Percentiles rank a stretch among this genome's conserved stretches.
Conservation (phyloP, 1,284 basidiomycete genomes). For the Melampsora americana region DNA sequence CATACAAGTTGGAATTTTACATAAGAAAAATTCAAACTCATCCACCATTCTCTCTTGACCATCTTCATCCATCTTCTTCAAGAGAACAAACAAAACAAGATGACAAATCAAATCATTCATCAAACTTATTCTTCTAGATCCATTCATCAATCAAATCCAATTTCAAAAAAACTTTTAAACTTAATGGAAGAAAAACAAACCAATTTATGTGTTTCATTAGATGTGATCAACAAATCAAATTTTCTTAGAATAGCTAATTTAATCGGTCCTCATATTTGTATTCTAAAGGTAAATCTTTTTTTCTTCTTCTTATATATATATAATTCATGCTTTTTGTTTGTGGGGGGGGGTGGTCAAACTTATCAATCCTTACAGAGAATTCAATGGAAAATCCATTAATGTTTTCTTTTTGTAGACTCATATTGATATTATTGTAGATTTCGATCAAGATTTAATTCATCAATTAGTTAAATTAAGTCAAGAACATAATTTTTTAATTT, state of each 20-base stretch:
- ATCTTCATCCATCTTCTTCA: no score
- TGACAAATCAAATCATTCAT: no score
- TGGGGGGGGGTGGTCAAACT: background rate
- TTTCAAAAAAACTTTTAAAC: conserved; percentile 62
- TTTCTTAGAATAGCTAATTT: conserved; percentile 81
- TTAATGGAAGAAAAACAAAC: conserved; percentile 83
- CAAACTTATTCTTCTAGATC: conserved; percentile 19
- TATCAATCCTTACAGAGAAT: no score
- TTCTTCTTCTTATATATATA: no score
- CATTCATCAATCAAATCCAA: conserved; percentile 18
- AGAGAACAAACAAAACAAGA: no score
- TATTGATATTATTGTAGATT: conserved; percentile 92
- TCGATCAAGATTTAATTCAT: conserved; percentile 70
- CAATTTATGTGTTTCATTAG: conserved; percentile 92
- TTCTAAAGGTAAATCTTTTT: conserved; percentile 91
- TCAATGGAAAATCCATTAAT: no score
- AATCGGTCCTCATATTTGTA: conserved; percentile 83
- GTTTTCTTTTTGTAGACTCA: conserved; percentile 68
- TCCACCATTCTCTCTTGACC: no score
- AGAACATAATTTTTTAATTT: conserved; percentile 91
- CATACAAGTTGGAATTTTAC: no score
- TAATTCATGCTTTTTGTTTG: background rate
- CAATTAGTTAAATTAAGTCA: conserved; percentile 68
- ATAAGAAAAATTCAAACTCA: no score
- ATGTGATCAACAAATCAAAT: conserved; percentile 77